Evolutionary conservation across 2,329 filamentous ascomycete genomes (phyloP).

Genomic region (Cordyceps fumosorosea): DNA sequence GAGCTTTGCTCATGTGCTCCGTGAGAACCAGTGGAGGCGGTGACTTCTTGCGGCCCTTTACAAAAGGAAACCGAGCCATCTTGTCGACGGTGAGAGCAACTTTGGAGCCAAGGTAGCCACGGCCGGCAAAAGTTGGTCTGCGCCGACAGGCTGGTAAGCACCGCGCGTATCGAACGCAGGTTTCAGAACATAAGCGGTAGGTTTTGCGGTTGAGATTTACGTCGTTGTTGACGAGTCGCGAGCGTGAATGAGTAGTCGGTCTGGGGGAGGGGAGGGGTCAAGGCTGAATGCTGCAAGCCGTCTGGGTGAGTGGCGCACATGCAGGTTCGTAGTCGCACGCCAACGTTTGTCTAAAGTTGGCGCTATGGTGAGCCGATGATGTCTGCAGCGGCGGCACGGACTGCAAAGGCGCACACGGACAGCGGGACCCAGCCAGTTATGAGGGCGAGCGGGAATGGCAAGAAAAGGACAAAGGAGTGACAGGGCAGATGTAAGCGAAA

Average conservation of each 20-base stretch:
- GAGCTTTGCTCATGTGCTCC: conserved; percentile 43
- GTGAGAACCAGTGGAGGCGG: conserved; percentile 23
- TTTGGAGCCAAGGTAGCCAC: background rate
- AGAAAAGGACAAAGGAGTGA: background rate
- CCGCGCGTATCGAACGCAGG: background rate
- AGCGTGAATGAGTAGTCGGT: background rate
- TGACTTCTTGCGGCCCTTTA: conserved; percentile 39
- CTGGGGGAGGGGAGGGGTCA: conserved; percentile 6
- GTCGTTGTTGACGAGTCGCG: background rate
- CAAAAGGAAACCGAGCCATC: conserved; percentile 44
- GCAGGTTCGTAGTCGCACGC: background rate
- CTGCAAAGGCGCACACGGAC: background rate
- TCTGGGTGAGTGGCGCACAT: conserved; percentile 4
- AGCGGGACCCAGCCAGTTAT: background rate
- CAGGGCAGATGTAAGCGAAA: background rate
- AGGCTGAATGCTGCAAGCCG: conserved; percentile 2
- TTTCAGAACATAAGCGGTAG: background rate
- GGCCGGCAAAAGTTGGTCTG: background rate
- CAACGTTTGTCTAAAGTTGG: background rate
- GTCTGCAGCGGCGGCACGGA: background rate
- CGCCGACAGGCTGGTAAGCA: background rate
- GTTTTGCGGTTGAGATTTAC: background rate
- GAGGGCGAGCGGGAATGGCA: background rate
- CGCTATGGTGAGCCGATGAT: background rate
- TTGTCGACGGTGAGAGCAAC: conserved; percentile 1